phyloP scores from a whole-genome alignment of 768 basidiomycete species.

The Collybiopsis luxurians region DNA sequence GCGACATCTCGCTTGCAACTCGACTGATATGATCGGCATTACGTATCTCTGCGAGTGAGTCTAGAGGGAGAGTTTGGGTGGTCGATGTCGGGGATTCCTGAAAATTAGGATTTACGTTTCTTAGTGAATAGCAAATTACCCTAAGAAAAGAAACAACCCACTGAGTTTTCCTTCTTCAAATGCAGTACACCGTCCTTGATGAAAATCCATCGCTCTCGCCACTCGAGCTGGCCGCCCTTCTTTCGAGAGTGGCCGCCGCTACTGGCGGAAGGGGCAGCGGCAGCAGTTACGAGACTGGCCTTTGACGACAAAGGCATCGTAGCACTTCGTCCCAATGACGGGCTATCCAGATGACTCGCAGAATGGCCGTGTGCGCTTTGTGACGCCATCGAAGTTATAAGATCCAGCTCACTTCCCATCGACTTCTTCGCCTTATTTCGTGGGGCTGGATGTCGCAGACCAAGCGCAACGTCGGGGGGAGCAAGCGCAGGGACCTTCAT shows the following conservation, averaged over 20 bases:
- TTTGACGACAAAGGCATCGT: not conserved
- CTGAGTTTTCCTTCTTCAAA: slow-evolving; percentile 51
- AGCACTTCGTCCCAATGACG: not conserved
- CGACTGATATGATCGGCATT: slow-evolving; percentile 41
- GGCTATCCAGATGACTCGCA: not conserved
- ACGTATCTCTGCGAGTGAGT: slow-evolving; percentile 38
- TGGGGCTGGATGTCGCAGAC: not conserved
- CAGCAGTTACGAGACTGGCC: not conserved
- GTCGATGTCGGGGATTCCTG: slow-evolving; percentile 34
- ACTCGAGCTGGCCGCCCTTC: slow-evolving; percentile 37
- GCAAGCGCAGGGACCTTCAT: not conserved
- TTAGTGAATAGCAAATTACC: too few relatives aligned
- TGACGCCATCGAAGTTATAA: not conserved
- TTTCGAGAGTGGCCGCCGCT: not conserved
- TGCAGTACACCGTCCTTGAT: slow-evolving; percentile 54
- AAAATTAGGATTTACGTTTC: not conserved
- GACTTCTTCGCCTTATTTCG: not conserved
- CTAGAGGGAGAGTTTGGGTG: slow-evolving; percentile 36
- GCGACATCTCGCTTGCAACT: slow-evolving; percentile 19
- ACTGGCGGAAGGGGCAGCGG: not conserved
- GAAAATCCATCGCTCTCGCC: slow-evolving; percentile 64
- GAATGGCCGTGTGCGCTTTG: not conserved
- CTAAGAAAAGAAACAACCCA: not conserved
- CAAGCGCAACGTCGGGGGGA: not conserved
- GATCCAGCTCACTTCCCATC: not conserved